Percentiles rank a stretch among this genome's conserved stretches.
Conservation (phyloP, 1,284 basidiomycete genomes). For the Irpex sp. region DNA sequence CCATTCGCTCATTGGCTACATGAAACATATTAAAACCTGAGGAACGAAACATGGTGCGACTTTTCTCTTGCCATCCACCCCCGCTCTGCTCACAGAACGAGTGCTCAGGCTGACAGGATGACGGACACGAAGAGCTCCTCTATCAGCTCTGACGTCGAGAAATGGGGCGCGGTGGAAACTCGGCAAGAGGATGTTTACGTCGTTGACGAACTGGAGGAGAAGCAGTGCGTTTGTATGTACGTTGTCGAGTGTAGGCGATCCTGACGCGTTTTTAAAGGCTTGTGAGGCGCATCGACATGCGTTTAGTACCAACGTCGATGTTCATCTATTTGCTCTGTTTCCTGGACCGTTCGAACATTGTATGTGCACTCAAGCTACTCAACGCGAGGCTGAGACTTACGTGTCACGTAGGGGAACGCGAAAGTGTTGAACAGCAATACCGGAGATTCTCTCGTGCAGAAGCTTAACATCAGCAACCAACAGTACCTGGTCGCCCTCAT, state of each 20-base stretch:
- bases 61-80: not conserved
- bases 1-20: not conserved
- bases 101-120: not conserved
- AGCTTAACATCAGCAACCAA: constrained; percentile 26
- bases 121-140: not conserved
- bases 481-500: constrained; percentile 35
- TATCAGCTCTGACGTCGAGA: not conserved
- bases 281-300: constrained; percentile 24
- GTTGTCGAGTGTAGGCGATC: too few species aligned
- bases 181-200: not conserved
- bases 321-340: constrained; percentile 35
- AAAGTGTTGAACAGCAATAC: constrained; percentile 32
- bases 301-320: constrained; percentile 27
- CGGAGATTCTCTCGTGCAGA: constrained; percentile 30
- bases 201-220: not conserved
- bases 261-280: constrained; percentile 13
- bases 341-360: constrained; percentile 36
- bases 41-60: not conserved
- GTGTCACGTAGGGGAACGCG: constrained; percentile 30
- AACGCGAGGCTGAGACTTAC: not conserved
- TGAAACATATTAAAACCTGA: not conserved
- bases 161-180: not conserved
- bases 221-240: not conserved
- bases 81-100: not conserved
- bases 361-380: constrained; percentile 13